Evolutionary conservation across 1,284 basidiomycete species (phyloP), one percentile per base, ranked within the genome.

Genomic region (Phylloboletellus chloephorus): DNA sequence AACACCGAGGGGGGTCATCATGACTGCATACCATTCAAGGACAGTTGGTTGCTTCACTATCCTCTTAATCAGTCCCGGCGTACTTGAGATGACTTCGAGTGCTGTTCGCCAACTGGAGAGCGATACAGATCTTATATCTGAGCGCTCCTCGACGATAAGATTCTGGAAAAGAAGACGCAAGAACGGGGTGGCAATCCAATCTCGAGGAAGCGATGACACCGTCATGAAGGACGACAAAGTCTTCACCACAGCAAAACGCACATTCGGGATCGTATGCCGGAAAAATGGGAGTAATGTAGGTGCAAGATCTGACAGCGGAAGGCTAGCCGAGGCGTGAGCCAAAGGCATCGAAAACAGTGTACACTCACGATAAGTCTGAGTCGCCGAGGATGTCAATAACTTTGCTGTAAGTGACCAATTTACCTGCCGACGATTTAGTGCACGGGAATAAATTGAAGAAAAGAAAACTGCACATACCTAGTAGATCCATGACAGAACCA

Each of bases 281-380:
- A 98, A 95, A 73, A 96, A 98, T 3, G 94, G 90, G 65, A 92
- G 98, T 12, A 97, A 71, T 0, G 84, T 88, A 2, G 91, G 87
- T 11, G 96, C 88, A 35, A 98, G 77, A 1, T 73, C 74, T 10
- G 81, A 75, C 24, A 97, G 73, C 5, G 88, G 82, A 46, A 81
- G 68, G n/a, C 87, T 90, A 41, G 16, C n/a, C n/a, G 7, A 22
- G 5, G 44, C n/a, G 21, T 39, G 23, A 56, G 31, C 28, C 37
- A 45, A 42, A 41, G 41, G 28, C 16, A 46, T n/a, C 13, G 12
- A 31, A 48, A 33, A 20, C 15, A 26, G 11, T 22, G 20, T 26
- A 24, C 37, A 74, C 84, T 44, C 60, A 91, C 86, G 82, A 82
- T 49, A 77, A 63, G 13, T 67, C 66, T 35, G 80, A 69, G 50